Conservation (phyloP, 306 rosid species). For the Quercus robur region DNA sequence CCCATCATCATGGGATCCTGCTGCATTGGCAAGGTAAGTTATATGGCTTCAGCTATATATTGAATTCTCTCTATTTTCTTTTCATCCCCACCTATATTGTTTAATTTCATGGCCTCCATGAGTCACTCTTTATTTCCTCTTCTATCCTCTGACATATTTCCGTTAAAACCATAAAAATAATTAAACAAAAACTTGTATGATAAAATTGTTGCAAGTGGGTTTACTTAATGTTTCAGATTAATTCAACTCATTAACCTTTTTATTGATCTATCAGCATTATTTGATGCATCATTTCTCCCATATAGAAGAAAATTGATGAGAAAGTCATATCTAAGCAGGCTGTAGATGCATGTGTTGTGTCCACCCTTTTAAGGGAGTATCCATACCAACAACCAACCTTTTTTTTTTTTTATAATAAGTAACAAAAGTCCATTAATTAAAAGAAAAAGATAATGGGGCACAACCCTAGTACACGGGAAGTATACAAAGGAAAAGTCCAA, state of each 20-base stretch:
- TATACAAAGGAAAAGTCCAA: too few species aligned
- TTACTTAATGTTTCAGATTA: background rate
- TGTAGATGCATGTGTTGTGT: too few species aligned
- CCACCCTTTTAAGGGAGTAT: too few species aligned
- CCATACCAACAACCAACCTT: too few species aligned
- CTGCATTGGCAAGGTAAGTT: conserved; percentile 67
- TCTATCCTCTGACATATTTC: background rate
- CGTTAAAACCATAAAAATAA: background rate
- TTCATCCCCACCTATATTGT: background rate
- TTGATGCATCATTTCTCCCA: background rate
- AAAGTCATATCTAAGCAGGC: too few species aligned
- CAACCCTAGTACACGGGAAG: too few species aligned
- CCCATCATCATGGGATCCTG: conserved; percentile 88
- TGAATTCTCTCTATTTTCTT: background rate
- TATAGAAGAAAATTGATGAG: too few species aligned
- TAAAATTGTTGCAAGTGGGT: background rate
- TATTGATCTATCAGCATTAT: background rate
- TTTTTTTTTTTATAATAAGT: too few species aligned
- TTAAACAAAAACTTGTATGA: too few species aligned
- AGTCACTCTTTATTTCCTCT: background rate
- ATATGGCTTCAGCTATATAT: background rate
- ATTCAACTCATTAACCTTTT: background rate
- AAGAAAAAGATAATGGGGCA: too few species aligned
- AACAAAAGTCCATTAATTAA: too few species aligned
- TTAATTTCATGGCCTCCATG: background rate